Conservation (phyloP, 768 basidiomycete genomes). For the Tylopilus plumbeoviolaceoides region DNA sequence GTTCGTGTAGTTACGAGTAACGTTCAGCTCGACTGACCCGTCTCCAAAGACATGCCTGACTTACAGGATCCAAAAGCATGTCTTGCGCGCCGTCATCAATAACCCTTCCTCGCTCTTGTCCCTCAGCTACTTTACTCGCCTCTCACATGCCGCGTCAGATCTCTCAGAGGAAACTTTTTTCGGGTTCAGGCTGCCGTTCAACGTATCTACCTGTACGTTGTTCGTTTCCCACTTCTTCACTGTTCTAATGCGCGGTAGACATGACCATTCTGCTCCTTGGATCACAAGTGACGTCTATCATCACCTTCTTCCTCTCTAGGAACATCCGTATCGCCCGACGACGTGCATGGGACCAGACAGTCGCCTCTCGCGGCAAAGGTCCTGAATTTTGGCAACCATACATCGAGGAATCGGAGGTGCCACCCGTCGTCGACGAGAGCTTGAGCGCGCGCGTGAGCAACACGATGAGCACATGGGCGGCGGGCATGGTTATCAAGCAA, state of each 20-base stretch:
- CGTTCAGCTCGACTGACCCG: not conserved
- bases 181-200: conserved; percentile 64
- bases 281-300: conserved; percentile 67
- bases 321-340: conserved; percentile 79
- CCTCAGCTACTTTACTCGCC: conserved; percentile 22
- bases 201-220: conserved; percentile 60
- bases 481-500: conserved; percentile 17
- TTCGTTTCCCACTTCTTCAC: not conserved
- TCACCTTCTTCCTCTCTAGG: conserved; percentile 77
- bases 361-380: conserved; percentile 78
- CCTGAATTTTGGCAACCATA: conserved; percentile 82
- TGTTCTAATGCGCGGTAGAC: conserved; percentile 39
- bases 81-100: conserved; percentile 42
- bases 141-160: conserved; percentile 26
- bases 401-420: conserved; percentile 74
- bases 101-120: conserved; percentile 29
- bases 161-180: conserved; percentile 51
- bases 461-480: conserved; percentile 14
- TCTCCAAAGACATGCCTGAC: conserved; percentile 53
- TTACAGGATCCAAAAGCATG: conserved; percentile 65
- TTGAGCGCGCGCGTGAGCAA: conserved; percentile 18
- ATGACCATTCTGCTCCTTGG: conserved; percentile 72
- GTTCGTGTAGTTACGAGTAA: conserved; percentile 11
- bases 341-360: conserved; percentile 78
- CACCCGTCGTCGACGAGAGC: conserved; percentile 39